Conservation (phyloP, 208 protist species). For the Porcisia hertigi region DNA sequence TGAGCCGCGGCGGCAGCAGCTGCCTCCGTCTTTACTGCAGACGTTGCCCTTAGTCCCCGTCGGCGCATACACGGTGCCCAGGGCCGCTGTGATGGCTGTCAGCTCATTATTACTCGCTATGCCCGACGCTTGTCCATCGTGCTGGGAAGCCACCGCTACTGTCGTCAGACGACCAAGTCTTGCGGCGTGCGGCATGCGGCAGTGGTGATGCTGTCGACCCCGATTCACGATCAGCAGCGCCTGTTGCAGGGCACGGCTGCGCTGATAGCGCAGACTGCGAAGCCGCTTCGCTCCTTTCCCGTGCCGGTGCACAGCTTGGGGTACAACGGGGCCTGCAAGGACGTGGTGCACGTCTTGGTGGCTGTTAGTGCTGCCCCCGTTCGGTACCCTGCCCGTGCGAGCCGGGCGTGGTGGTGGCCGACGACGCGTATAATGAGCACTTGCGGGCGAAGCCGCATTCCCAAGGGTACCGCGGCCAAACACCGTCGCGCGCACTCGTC, state of each 20-base stretch:
- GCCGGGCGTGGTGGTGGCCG: not conserved
- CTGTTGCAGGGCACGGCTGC: not conserved
- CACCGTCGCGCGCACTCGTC: conserved; percentile 24
- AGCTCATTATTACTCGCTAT: not conserved
- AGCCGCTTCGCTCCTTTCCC: conserved; percentile 2
- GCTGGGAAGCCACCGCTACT: not conserved
- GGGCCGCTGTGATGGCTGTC: not conserved
- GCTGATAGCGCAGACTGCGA: conserved; percentile 15
- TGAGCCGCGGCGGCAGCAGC: not conserved
- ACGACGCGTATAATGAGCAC: not conserved
- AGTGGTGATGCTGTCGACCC: conserved; percentile 31
- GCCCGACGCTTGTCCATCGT: not conserved
- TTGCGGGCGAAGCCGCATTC: not conserved
- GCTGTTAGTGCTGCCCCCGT: not conserved
- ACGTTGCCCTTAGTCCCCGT: not conserved
- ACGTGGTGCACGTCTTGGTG: not conserved
- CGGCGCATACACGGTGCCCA: not conserved
- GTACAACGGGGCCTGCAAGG: not conserved
- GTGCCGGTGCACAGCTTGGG: not conserved
- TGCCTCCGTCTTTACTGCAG: too few relatives aligned
- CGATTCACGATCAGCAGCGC: conserved; percentile 45
- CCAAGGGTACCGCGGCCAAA: conserved; percentile 7
- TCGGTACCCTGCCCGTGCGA: not conserved
- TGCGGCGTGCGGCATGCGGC: conserved; percentile 1
- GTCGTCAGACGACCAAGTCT: not conserved